Evolutionary conservation across 768 basidiomycete genomes (phyloP).

Genomic region (Neoboletus brunneissimus): DNA sequence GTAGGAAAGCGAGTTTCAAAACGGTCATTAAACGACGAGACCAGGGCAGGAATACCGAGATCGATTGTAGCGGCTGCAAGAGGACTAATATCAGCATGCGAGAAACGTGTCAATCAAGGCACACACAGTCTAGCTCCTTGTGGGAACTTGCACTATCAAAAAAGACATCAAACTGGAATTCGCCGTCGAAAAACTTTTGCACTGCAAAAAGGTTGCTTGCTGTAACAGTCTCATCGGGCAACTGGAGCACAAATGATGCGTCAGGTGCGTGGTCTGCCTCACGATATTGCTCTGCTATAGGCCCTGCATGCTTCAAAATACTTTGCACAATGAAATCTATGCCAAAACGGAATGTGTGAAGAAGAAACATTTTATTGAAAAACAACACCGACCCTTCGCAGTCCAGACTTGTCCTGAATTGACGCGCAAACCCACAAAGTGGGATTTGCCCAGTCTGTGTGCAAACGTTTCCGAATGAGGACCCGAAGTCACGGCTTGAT

Average conservation of each 20-base stretch:
- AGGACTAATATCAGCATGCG: neutral
- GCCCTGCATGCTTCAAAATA: conserved; percentile 56
- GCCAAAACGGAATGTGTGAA: neutral
- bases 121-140: conserved; percentile 63
- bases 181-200: conserved; percentile 81
- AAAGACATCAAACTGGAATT: conserved; percentile 87
- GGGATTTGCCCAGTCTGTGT: conserved; percentile 65
- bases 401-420: conserved; percentile 72
- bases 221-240: conserved; percentile 70
- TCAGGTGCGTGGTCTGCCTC: conserved; percentile 55
- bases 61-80: conserved; percentile 60
- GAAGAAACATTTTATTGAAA: neutral
- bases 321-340: conserved; percentile 63
- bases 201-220: conserved; percentile 82
- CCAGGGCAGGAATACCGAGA: conserved; percentile 64
- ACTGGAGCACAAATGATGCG: conserved; percentile 72
- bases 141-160: conserved; percentile 75
- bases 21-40: conserved; percentile 56
- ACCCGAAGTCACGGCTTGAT: conserved; percentile 53
- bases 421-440: conserved; percentile 62
- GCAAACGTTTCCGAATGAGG: conserved; percentile 55
- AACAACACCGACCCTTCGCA: conserved; percentile 60
- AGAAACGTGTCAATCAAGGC: neutral
- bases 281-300: conserved; percentile 53
- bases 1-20: conserved; percentile 73